phyloP scores from a whole-genome alignment of 129 eudicot species.

The Pseudognaphalium luteoalbum region DNA sequence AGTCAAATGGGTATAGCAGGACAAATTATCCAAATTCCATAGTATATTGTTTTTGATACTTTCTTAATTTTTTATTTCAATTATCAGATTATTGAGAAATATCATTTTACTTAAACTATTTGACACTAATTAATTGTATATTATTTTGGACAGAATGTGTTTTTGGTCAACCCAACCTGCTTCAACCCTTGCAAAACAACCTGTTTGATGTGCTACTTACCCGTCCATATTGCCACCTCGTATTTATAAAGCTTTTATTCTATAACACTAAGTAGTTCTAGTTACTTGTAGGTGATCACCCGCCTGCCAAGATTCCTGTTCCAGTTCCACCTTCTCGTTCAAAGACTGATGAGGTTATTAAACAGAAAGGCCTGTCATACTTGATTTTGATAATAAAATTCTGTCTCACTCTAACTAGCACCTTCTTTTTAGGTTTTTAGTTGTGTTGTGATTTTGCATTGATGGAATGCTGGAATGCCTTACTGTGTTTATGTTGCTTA shows the following conservation, averaged over 20 bases:
- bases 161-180: neutral
- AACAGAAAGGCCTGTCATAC: constrained; percentile 11
- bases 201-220: neutral
- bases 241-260: neutral
- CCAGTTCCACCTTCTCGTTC: constrained; percentile 78
- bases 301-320: constrained; percentile 95
- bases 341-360: constrained; percentile 68
- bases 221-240: neutral
- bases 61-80: neutral
- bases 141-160: neutral
- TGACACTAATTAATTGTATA: neutral
- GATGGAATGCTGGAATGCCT: neutral
- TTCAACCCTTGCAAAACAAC: neutral
- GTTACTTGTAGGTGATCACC: constrained; percentile 71
- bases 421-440: neutral
- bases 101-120: neutral
- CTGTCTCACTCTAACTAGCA: neutral
- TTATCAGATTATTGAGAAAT: neutral
- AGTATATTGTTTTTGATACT: neutral
- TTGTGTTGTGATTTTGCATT: neutral
- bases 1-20: neutral
- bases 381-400: constrained; percentile 12
- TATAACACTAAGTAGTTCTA: constrained; percentile 21
- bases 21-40: neutral
- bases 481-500: neutral